Evolutionary conservation across 805 yeast genomes (phyloP), one percentile per base, ranked within the genome.

Genomic region (Teunomyces barrocoloradensis): DNA sequence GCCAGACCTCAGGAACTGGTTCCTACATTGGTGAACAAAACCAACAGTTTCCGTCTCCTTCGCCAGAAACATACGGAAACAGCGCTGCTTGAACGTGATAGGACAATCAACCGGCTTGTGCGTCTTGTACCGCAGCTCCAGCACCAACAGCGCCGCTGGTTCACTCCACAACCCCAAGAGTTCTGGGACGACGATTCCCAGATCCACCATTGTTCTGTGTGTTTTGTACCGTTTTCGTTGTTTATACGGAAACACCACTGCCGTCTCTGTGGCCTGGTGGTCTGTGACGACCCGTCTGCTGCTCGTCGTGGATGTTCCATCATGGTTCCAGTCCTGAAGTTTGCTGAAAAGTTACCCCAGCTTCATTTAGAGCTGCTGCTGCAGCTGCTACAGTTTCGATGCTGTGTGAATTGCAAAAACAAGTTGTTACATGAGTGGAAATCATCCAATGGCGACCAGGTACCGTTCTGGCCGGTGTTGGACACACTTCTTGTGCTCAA

Each of bases 231-330:
- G 27, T 94, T 89, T 62, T 71, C 77, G 9, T 66, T 86, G 38
- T 60, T 81, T 0, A 55, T 78, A 20, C 69, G 97, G 43, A 88
- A 85, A 53, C 98, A 94, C 61, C 99, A 92, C 63, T 94, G 99
- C 64, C 71, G 98, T 32, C 64, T 90, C 21, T 92, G 99, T 69
- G 98, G 98, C 0, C 59, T 65, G 23, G 80, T 87, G 1, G 88
- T 89, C 0, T 92, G 97, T 67, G 95, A 85, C 21, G 84, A 83
- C 53, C 55, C 64, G 11, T 55, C 49, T 63, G 44, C 67, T 50
- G 42, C 77, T 72, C 6, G 83, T 71, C 11, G 57, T 34, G 50
- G 56, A 17, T 92, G 99, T 62, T 89, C 97, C 0, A 80, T 82
- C 60, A 80, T 81, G 46, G 84, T 89, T 0, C 88, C 88, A 0